phyloP scores from a whole-genome alignment of 2,329 filamentous ascomycete genomes.

The Zalaria obscura region DNA sequence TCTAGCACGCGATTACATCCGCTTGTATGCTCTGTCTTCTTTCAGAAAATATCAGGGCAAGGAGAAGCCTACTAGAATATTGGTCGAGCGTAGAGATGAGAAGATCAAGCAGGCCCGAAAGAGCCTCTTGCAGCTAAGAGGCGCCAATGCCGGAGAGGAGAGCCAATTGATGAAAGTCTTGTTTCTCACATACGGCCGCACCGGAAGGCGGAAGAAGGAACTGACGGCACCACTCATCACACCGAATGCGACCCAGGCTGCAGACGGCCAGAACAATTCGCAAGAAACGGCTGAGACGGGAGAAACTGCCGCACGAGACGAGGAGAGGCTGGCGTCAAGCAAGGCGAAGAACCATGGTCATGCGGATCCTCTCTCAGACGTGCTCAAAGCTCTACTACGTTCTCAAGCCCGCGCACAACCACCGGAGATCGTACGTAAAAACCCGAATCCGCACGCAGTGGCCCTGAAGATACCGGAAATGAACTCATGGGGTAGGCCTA shows the following conservation, averaged over 20 bases:
- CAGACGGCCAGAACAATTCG: too few relatives aligned
- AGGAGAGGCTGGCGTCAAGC: not conserved
- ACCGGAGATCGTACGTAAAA: constrained; percentile 16
- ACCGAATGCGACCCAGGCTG: constrained; percentile 6
- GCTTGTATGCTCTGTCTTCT: constrained; percentile 30
- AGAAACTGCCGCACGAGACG: not conserved
- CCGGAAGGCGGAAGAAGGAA: constrained; percentile 36
- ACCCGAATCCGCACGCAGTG: constrained; percentile 7
- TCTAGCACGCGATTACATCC: constrained; percentile 35
- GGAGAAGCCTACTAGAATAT: constrained; percentile 7
- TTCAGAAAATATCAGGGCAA: constrained; percentile 29
- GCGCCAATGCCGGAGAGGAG: constrained; percentile 43
- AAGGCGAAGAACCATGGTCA: not conserved
- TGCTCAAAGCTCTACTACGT: constrained; percentile 13
- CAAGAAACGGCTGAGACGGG: too few relatives aligned
- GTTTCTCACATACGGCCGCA: constrained; percentile 41
- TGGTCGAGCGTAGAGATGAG: not conserved
- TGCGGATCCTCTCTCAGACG: not conserved
- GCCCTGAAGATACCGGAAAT: constrained; percentile 13
- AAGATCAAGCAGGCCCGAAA: constrained; percentile 21
- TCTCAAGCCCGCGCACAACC: constrained; percentile 15
- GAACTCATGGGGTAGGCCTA: constrained; percentile 31
- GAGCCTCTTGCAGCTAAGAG: constrained; percentile 28
- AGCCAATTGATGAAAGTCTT: constrained; percentile 38
- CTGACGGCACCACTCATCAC: constrained; percentile 25